phyloP scores from a whole-genome alignment of 306 rosid genomes.

The Dalbergia cultrata region DNA sequence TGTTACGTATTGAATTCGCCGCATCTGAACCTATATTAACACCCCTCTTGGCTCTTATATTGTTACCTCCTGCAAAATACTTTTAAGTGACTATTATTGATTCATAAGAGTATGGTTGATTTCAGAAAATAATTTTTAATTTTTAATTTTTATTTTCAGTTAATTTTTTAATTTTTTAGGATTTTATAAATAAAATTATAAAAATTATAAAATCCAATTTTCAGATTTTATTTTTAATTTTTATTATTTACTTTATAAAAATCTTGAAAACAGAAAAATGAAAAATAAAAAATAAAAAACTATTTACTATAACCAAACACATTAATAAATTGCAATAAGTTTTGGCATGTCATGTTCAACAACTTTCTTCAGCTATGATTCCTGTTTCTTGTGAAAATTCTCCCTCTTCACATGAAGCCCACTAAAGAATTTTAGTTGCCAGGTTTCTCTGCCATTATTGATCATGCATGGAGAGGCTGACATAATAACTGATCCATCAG shows the following conservation, averaged over 20 bases:
- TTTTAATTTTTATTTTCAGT: too few species aligned
- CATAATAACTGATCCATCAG: slow-evolving; percentile 64
- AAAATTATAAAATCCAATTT: too few species aligned
- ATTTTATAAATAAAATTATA: too few species aligned
- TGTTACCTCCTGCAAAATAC: not conserved
- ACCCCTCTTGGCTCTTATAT: not conserved
- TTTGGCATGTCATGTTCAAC: not conserved
- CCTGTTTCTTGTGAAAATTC: slow-evolving; percentile 33
- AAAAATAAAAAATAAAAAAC: too few species aligned
- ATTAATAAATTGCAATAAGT: not conserved
- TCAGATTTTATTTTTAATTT: not conserved
- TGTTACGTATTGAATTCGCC: too few species aligned
- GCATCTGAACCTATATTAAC: too few species aligned
- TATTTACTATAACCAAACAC: too few species aligned
- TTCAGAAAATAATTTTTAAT: too few species aligned
- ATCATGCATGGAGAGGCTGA: slow-evolving; percentile 70
- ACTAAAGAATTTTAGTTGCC: slow-evolving; percentile 11
- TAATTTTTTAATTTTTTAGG: too few species aligned
- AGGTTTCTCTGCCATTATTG: slow-evolving; percentile 64
- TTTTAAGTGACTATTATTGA: not conserved
- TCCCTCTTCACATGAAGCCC: not conserved
- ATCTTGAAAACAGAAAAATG: too few species aligned
- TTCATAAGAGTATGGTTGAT: too few species aligned
- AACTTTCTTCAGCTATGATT: not conserved
- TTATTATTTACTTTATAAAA: not conserved